Conservation (phyloP, 2,329 filamentous ascomycete species). For the Orbilia oligospora region DNA sequence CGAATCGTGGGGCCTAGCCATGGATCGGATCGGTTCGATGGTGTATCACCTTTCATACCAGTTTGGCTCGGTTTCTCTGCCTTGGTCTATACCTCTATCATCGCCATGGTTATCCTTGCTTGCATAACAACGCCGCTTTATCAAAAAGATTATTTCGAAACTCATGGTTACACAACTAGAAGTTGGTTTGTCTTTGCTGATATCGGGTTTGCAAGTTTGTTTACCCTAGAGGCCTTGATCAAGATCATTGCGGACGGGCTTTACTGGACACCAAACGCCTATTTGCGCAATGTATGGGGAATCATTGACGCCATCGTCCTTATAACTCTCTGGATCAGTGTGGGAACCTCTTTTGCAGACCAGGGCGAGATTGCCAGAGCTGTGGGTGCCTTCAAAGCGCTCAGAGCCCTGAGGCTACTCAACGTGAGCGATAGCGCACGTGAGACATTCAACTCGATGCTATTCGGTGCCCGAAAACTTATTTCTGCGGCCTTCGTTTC, state of each 20-base stretch:
- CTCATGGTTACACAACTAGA: slow-evolving; percentile 72
- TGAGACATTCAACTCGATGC: slow-evolving; percentile 95
- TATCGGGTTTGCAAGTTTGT: slow-evolving; percentile 87
- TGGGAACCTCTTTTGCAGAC: slow-evolving; percentile 83
- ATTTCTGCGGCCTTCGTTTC: slow-evolving; percentile 93
- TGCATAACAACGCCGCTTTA: slow-evolving; percentile 95
- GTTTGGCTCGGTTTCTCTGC: slow-evolving; percentile 95
- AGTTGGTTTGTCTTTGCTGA: slow-evolving; percentile 98
- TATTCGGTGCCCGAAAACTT: slow-evolving; percentile 94
- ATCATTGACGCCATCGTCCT: slow-evolving; percentile 94
- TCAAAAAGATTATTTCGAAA: slow-evolving; percentile 85
- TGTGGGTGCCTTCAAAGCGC: slow-evolving; percentile 95
- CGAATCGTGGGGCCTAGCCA: slow-evolving; percentile 90
- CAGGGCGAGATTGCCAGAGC: slow-evolving; percentile 89
- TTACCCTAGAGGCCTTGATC: slow-evolving; percentile 86
- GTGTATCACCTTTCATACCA: slow-evolving; percentile 87
- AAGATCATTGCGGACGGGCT: slow-evolving; percentile 96
- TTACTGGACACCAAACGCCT: slow-evolving; percentile 97
- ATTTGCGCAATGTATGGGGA: slow-evolving; percentile 96
- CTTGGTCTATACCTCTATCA: slow-evolving; percentile 92
- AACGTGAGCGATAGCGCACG: slow-evolving; percentile 97
- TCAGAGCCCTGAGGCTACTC: slow-evolving; percentile 88
- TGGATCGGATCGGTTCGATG: slow-evolving; percentile 87
- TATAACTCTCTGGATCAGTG: slow-evolving; percentile 94
- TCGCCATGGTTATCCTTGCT: slow-evolving; percentile 96